phyloP scores from a whole-genome alignment of 495 filamentous ascomycete genomes.

The Aeminium ludgeri region DNA sequence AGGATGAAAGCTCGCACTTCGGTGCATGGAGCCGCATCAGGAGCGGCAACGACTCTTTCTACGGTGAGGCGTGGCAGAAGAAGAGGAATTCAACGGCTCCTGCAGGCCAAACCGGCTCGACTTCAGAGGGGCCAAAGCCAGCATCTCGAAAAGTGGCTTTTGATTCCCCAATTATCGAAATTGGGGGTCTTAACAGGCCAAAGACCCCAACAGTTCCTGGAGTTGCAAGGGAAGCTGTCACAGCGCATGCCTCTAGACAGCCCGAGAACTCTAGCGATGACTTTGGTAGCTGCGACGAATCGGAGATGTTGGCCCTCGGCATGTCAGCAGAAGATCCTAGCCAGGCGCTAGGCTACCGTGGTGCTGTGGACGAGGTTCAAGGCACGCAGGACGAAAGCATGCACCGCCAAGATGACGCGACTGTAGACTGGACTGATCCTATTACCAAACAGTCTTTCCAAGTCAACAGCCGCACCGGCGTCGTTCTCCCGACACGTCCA shows the following conservation, averaged over 20 bases:
- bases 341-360: too few species aligned
- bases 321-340: too few species aligned
- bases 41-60: constrained; percentile 29
- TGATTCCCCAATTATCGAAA: too few species aligned
- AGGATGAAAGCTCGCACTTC: constrained; percentile 26
- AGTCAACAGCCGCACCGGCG: constrained; percentile 15
- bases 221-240: too few species aligned
- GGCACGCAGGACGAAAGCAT: too few species aligned
- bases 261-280: constrained; percentile 5
- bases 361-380: too few species aligned
- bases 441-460: constrained; percentile 11
- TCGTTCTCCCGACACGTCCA: constrained; percentile 2
- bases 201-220: too few species aligned
- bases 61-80: constrained; percentile 10
- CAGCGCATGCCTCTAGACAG: background rate
- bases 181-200: too few species aligned
- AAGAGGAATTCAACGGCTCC: constrained; percentile 2
- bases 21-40: constrained; percentile 54
- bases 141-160: too few species aligned
- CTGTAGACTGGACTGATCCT: constrained; percentile 15
- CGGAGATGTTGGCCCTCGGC: background rate
- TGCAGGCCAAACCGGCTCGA: constrained; percentile 4
- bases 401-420: background rate
- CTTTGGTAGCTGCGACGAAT: constrained; percentile 6
- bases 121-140: background rate